Evolutionary conservation across 2,329 filamentous ascomycete species (phyloP).

Genomic region (Neurospora sp.): DNA sequence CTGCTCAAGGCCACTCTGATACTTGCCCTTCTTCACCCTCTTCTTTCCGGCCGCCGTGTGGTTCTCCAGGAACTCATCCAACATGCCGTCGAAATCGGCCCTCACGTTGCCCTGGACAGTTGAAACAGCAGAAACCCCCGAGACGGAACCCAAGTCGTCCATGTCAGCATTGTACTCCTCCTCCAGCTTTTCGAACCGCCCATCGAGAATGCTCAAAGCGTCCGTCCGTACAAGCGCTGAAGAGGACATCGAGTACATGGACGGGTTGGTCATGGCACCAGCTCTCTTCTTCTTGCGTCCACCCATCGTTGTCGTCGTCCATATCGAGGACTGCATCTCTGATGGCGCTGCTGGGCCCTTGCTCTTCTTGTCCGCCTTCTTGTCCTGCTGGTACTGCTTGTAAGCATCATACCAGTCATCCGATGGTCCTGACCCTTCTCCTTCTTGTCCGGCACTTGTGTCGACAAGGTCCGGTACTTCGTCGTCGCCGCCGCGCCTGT

Average conservation of each 20-base stretch:
- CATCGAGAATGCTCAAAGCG: constrained; percentile 73
- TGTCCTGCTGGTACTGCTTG: constrained; percentile 84
- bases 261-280: constrained; percentile 80
- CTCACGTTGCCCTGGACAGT: constrained; percentile 59
- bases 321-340: constrained; percentile 58
- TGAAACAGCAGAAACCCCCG: constrained; percentile 58
- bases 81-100: constrained; percentile 75
- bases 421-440: constrained; percentile 45
- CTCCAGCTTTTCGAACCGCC: constrained; percentile 84
- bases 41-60: constrained; percentile 65
- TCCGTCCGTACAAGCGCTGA: constrained; percentile 91
- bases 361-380: constrained; percentile 37
- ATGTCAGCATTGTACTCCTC: constrained; percentile 54
- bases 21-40: constrained; percentile 67
- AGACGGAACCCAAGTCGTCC: constrained; percentile 44
- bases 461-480: constrained; percentile 39
- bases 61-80: constrained; percentile 83
- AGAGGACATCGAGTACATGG: constrained; percentile 93
- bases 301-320: constrained; percentile 68
- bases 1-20: constrained; percentile 74
- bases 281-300: constrained; percentile 90
- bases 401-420: constrained; percentile 89
- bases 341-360: constrained; percentile 41
- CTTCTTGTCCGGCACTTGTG: constrained; percentile 34
- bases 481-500: constrained; percentile 30